These are phyloP conservation scores for Cercophora sp. DNA, from an alignment of 495 filamentous ascomycete species.

Conservation along the genomic window DNA sequence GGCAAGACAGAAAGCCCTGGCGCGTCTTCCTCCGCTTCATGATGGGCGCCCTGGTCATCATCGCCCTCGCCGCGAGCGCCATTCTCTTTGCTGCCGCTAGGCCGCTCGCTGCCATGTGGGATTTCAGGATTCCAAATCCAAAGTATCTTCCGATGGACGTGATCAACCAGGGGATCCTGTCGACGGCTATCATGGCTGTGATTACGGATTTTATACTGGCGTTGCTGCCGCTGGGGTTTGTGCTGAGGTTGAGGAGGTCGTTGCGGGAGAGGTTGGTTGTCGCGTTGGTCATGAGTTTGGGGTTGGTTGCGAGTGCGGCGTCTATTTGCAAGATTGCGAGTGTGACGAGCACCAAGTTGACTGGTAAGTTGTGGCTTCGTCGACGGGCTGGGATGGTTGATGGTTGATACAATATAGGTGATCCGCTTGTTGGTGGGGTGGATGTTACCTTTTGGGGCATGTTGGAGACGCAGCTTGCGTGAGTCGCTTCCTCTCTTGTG, in stretches of 20 bases:
- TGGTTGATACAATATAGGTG: no score
- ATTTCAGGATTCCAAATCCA: not conserved
- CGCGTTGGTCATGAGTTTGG: not conserved
- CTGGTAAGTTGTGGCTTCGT: no score
- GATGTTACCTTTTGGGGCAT: slow-evolving; percentile 3
- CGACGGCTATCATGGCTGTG: not conserved
- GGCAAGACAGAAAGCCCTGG: not conserved
- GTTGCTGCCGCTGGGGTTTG: not conserved
- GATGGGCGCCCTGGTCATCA: not conserved
- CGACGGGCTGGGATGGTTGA: no score
- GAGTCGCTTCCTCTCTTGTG: no score
- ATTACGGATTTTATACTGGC: not conserved
- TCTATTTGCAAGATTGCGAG: not conserved
- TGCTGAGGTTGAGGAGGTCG: not conserved
- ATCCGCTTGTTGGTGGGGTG: not conserved
- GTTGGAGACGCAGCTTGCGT: not conserved
- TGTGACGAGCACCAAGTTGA: not conserved
- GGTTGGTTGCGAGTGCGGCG: not conserved
- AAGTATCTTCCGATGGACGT: not conserved
- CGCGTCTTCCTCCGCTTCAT: not conserved
- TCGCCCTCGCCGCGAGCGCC: not conserved
- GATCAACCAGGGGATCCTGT: not conserved
- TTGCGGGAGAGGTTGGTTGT: not conserved
- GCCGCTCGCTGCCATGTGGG: not conserved
- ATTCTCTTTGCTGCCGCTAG: not conserved